These are phyloP conservation scores for Kodamaea ohmeri DNA, from an alignment of 1,139 yeast genomes.

Conservation along the genomic window DNA sequence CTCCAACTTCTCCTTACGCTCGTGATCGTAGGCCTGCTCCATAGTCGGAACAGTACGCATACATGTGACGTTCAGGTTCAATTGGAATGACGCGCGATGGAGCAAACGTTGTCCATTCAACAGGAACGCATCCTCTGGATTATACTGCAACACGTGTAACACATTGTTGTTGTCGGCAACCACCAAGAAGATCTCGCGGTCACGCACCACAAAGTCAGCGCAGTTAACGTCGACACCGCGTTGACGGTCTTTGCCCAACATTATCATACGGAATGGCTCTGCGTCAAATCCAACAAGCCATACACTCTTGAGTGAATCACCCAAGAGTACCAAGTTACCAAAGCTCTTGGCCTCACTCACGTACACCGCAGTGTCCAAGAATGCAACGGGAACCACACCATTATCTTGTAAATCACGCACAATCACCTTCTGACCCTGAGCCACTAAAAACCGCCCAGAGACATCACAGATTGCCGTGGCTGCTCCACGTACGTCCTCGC, in stretches of 20 bases:
- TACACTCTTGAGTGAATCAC: conserved; percentile 78
- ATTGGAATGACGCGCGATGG: conserved; percentile 67
- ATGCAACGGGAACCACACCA: conserved; percentile 90
- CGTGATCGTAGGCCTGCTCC: conserved; percentile 25
- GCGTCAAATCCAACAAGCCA: conserved; percentile 91
- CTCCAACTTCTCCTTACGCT: conserved; percentile 13
- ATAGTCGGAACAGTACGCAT: conserved; percentile 53
- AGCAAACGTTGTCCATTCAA: conserved; percentile 75
- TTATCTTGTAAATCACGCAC: conserved; percentile 83
- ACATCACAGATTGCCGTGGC: conserved; percentile 76
- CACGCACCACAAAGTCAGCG: conserved; percentile 71
- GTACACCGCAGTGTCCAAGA: conserved; percentile 78
- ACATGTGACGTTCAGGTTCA: conserved; percentile 60
- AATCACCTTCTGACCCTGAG: conserved; percentile 86
- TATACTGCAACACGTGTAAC: conserved; percentile 79
- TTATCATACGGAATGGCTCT: conserved; percentile 86
- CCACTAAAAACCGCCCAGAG: conserved; percentile 78
- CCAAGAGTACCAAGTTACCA: conserved; percentile 74
- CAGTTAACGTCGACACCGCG: conserved; percentile 54
- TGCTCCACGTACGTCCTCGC: conserved; percentile 82
- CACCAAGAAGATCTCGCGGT: conserved; percentile 63
- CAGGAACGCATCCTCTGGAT: conserved; percentile 88
- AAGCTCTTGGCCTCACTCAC: conserved; percentile 78
- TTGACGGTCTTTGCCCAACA: conserved; percentile 72
- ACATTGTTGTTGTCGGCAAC: conserved; percentile 69